Base-by-base conservation (phyloP, 2,329 filamentous ascomycete species). In the Diaporthe capsici region DNA sequence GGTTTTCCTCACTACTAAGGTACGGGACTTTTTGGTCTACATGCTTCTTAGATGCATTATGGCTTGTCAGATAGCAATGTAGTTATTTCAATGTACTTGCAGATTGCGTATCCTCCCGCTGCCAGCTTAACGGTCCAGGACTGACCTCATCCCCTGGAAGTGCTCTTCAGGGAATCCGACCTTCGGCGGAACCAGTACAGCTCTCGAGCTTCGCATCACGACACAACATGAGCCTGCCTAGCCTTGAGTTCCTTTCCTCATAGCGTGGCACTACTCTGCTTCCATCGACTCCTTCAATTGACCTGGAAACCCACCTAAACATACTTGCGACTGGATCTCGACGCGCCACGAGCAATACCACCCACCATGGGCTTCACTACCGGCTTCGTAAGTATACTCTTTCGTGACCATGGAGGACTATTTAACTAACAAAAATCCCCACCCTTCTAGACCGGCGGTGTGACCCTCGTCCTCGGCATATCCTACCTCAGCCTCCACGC, bases 401-500 rank as follows among this genome's bases (percentile, higher is more conserved):
- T 12, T 47, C 49, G 15, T n/a, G 34, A 13, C 25, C 44, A 55
- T 63, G 0, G 17, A 55, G 44, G 71, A 72, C 28, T 10, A 34
- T 55, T 60, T 39, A 63, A 73, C 77, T 77, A 78, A 78, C 67
- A 49, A 13, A 17, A 22, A 10, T 28, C 70, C 12, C 15, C 55
- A 20, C 25, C 67, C 17, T 8, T 20, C 53, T 79, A 96, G 94
- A 91, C 93, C 78, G 92, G 94, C 81, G 94, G 94, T 79, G 90
- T 95, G 74, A 93, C 94, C 78, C 87, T 96, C 76, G 95, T 94
- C 67, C 90, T 94, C 76, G 92, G 92, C 58, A 82, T 94, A 76
- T 90, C 94, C 80, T 96, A 95, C 84, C 88, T 96, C 73, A 91
- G 92, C 67, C 86, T 94, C 47, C 89, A 93, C 81, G 87, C 93